Conservation (phyloP, 2,329 filamentous ascomycete species). For the Paramyrothecium sp. region DNA sequence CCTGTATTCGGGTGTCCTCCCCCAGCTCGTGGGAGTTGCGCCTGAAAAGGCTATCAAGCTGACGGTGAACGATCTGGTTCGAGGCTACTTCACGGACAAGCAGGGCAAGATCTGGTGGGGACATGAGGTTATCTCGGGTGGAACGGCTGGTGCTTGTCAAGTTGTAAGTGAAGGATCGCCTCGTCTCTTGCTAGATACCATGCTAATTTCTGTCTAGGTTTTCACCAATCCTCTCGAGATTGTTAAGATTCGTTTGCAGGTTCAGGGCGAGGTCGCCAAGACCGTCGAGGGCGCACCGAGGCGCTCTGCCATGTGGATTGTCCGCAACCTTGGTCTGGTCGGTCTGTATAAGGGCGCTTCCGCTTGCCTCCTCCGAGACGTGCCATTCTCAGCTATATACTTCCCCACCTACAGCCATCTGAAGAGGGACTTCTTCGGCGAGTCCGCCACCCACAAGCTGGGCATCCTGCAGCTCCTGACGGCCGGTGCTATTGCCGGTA, state of each 20-base stretch:
- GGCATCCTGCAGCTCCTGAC: conserved; percentile 88
- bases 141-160: conserved; percentile 87
- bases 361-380: conserved; percentile 91
- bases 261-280: conserved; percentile 95
- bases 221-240: conserved; percentile 99
- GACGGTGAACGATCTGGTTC: conserved; percentile 93
- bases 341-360: conserved; percentile 96
- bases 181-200: neutral
- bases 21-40: conserved; percentile 95
- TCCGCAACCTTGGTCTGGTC: conserved; percentile 88
- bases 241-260: conserved; percentile 97
- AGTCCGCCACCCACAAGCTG: conserved; percentile 82
- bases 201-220: conserved; percentile 50
- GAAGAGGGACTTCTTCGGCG: conserved; percentile 92
- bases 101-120: conserved; percentile 69
- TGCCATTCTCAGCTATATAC: conserved; percentile 98
- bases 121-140: conserved; percentile 84
- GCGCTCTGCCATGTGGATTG: conserved; percentile 96
- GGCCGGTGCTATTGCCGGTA: conserved; percentile 90
- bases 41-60: conserved; percentile 99
- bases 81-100: conserved; percentile 72
- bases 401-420: conserved; percentile 96
- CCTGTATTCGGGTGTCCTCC: conserved; percentile 90
- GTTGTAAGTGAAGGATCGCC: conserved; percentile 63
- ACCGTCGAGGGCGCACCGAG: conserved; percentile 77